A percentile compares a stretch with the other conserved stretches of the same genome.
These are phyloP conservation scores for Mucor velutinosus DNA, from an alignment of 371 early-diverging fungal species.

Conservation along the genomic window DNA sequence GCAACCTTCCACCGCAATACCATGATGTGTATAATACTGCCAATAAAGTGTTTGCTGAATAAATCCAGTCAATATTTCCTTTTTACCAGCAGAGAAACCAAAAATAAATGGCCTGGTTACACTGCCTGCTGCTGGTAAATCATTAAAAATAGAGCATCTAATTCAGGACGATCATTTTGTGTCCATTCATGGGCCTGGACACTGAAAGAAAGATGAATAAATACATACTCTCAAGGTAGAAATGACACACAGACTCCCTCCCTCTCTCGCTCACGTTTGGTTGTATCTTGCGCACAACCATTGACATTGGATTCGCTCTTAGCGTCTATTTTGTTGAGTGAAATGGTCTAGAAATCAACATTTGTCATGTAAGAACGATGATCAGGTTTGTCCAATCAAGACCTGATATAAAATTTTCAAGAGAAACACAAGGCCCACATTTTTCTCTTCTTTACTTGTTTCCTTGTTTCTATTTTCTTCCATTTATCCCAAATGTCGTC, in stretches of 20 bases:
- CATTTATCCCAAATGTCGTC: neutral
- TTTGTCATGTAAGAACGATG: neutral
- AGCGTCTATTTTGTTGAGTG: neutral
- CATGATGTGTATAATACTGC: neutral
- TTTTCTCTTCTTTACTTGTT: neutral
- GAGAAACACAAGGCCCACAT: neutral
- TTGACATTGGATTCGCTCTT: neutral
- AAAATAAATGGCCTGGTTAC: neutral
- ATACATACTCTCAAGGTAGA: neutral
- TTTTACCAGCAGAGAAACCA: neutral
- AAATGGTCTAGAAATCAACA: neutral
- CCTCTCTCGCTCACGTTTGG: neutral
- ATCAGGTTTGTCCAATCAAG: neutral
- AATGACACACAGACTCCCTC: neutral
- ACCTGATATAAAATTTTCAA: neutral
- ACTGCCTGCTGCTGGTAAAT: neutral
- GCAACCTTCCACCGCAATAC: neutral
- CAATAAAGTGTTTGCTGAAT: neutral
- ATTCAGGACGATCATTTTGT: constrained; percentile 1
- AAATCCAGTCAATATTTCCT: constrained; percentile 1
- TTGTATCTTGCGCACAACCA: neutral
- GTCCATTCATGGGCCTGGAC: neutral
- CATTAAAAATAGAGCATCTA: neutral
- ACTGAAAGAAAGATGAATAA: neutral
- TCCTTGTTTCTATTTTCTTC: neutral